These are phyloP conservation scores for Saccharum officinarum DNA, from an alignment of 176 grass and related monocot genomes.

Conservation along the genomic window DNA sequence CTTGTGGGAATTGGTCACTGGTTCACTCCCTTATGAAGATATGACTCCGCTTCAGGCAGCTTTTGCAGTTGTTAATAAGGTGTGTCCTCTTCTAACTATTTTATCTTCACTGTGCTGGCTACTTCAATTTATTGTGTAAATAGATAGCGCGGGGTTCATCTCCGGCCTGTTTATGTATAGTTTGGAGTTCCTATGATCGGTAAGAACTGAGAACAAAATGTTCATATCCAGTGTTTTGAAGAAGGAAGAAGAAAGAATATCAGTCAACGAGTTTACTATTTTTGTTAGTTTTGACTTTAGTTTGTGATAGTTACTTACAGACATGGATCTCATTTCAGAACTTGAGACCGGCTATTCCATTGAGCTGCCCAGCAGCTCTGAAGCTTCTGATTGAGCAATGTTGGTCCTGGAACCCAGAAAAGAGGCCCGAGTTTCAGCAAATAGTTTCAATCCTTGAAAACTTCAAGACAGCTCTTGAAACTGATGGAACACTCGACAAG, in stretches of 20 bases:
- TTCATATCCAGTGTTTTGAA: background rate
- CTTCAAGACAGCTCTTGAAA: conserved; percentile 51
- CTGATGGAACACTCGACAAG: conserved; percentile 69
- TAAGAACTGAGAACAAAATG: background rate
- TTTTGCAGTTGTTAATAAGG: conserved; percentile 97
- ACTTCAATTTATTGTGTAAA: background rate
- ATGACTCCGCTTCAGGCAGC: conserved; percentile 92
- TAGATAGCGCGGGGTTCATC: background rate
- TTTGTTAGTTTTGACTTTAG: background rate
- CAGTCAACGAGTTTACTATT: background rate
- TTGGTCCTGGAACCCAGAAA: conserved; percentile 66
- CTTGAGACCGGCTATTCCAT: conserved; percentile 75
- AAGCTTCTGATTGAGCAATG: conserved; percentile 80
- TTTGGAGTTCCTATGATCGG: background rate
- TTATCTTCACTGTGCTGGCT: background rate
- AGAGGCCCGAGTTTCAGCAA: conserved; percentile 78
- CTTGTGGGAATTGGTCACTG: conserved; percentile 85
- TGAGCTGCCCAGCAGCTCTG: conserved; percentile 55
- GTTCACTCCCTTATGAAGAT: conserved; percentile 73
- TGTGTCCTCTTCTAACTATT: conserved; percentile 17
- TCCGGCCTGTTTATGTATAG: background rate
- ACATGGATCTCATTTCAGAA: conserved; percentile 57
- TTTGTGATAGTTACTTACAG: conserved; percentile 15
- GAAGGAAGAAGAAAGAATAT: background rate
- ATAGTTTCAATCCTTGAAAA: conserved; percentile 71